Evolutionary conservation across 257 asterid species (phyloP), one percentile per base, ranked within the genome.

Genomic region (Solanum dulcamara): DNA sequence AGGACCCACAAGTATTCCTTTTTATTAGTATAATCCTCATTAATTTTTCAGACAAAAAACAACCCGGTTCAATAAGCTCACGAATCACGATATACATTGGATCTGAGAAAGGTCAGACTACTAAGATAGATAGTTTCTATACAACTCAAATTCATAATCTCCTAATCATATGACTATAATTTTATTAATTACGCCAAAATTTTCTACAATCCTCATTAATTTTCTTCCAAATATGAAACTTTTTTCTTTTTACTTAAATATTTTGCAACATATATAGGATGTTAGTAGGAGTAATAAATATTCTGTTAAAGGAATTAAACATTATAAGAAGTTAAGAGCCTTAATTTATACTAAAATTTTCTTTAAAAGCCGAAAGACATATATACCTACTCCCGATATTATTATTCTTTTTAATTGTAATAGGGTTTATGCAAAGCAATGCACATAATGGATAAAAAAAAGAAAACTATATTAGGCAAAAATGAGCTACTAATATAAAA

Each of bases 81-180:
- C n/a, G n/a, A n/a, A n/a, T n/a, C 37, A 33, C 4, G 37, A 33
- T 33, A 33, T 33, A 4, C 10, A 38, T 38, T 1, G 42, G 7
- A 7, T 38, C 7, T 38, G 42, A 38, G 7, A 38, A 38, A 9
- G 10, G 1, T 38, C 7, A 38, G 2, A 38, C 1, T 9, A n/a
- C n/a, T n/a, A n/a, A n/a, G n/a, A n/a, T n/a, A n/a, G n/a, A n/a
- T n/a, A n/a, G n/a, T n/a, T 9, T 22, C 0, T 1, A 57, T 6
- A 4, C 28, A 1, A 1, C 0, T 22, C 0, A 4, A 57, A 4
- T 0, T 0, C 0, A 22, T 57, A 0, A 57, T 0, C 10, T 1
- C 4, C 0, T 55, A 55, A 57, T 57, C 1, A 57, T 0, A 3
- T 0, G 2, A 55, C 22, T 3, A 55, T 22, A 22, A 22, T 0